These are phyloP conservation scores for Testicularia cyperi DNA, from an alignment of 1,284 basidiomycete genomes.

Conservation along the genomic window DNA sequence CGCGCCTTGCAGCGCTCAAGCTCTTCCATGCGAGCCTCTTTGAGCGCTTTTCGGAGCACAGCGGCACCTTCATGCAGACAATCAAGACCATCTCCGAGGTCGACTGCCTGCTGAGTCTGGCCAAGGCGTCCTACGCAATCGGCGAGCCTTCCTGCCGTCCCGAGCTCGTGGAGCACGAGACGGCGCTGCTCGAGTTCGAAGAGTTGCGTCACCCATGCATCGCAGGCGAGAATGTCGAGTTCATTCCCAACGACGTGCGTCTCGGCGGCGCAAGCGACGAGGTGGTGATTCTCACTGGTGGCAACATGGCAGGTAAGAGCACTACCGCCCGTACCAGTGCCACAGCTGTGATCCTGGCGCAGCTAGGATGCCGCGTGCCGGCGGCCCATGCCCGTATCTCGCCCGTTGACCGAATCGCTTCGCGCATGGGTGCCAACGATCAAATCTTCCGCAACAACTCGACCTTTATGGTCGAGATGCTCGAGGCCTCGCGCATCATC, in stretches of 20 bases:
- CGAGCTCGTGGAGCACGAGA: slow-evolving; percentile 76
- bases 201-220: slow-evolving; percentile 78
- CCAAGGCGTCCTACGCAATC: slow-evolving; percentile 82
- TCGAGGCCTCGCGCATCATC: slow-evolving; percentile 57
- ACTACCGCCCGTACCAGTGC: slow-evolving; percentile 89
- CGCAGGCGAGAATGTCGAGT: slow-evolving; percentile 65
- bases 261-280: slow-evolving; percentile 77
- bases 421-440: slow-evolving; percentile 85
- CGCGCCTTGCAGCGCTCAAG: slow-evolving; percentile 54
- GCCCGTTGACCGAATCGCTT: slow-evolving; percentile 90
- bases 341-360: slow-evolving; percentile 90
- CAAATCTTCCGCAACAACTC: slow-evolving; percentile 57
- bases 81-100: slow-evolving; percentile 74
- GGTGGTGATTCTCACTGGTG: slow-evolving; percentile 88
- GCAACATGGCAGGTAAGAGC: slow-evolving; percentile 72
- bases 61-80: slow-evolving; percentile 41
- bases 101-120: slow-evolving; percentile 89
- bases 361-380: slow-evolving; percentile 96
- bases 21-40: slow-evolving; percentile 62
- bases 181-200: slow-evolving; percentile 77
- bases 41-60: slow-evolving; percentile 82
- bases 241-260: slow-evolving; percentile 91
- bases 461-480: slow-evolving; percentile 61
- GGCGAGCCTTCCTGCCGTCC: slow-evolving; percentile 92
- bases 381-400: slow-evolving; percentile 78